phyloP scores from a whole-genome alignment of 805 yeast species.

The Metschnikowia matae region DNA sequence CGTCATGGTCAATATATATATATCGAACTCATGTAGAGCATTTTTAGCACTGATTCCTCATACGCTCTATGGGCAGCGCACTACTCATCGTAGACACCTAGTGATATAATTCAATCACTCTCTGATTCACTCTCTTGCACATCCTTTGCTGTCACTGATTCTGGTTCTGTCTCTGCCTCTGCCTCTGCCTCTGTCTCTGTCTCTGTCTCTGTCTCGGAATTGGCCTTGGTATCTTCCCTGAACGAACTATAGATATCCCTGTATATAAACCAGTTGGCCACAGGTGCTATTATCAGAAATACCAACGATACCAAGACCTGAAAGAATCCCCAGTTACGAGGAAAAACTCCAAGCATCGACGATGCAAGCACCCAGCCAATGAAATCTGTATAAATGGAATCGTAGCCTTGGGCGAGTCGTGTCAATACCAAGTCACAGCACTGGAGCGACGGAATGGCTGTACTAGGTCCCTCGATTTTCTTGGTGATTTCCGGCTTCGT shows the following conservation, averaged over 20 bases:
- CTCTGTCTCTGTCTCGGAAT: too few species aligned
- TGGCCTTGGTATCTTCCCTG: slow-evolving; percentile 6
- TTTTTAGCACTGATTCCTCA: too few species aligned
- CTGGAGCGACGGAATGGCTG: slow-evolving; percentile 58
- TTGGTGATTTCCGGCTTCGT: slow-evolving; percentile 85
- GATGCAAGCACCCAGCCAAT: slow-evolving; percentile 79
- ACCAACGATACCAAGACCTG: slow-evolving; percentile 36
- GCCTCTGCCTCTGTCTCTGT: too few species aligned
- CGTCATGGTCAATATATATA: too few species aligned
- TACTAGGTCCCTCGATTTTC: slow-evolving; percentile 79
- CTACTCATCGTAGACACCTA: too few species aligned
- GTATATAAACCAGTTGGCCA: slow-evolving; percentile 46
- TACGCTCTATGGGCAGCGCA: too few species aligned
- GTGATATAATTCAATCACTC: too few species aligned
- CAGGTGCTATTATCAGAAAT: slow-evolving; percentile 46
- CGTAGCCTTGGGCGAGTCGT: slow-evolving; percentile 59
- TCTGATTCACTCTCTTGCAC: too few species aligned
- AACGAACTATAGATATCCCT: slow-evolving; percentile 51
- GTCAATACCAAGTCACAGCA: slow-evolving; percentile 62
- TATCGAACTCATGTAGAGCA: too few species aligned
- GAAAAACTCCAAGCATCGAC: slow-evolving; percentile 64
- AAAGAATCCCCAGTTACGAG: slow-evolving; percentile 54
- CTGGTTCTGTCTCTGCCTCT: too few species aligned
- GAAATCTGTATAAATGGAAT: slow-evolving; percentile 74
- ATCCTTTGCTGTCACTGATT: too few species aligned